phyloP scores from a whole-genome alignment of 352 stramenopile species.

The Pythium aquatile region DNA sequence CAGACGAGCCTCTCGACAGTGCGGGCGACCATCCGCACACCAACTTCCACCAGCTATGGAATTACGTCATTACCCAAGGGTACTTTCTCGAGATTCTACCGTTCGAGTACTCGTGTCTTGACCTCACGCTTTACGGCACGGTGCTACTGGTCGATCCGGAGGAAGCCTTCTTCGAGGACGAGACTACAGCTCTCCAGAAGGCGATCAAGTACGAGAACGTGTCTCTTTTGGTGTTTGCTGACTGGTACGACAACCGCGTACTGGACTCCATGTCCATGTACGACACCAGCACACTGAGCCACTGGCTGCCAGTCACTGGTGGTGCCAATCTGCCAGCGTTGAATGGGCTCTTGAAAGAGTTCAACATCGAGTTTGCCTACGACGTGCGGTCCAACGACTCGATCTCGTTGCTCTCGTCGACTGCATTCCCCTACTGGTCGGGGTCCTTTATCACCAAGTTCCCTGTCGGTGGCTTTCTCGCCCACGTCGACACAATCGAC shows the following conservation, averaged over 20 bases:
- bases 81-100: slow-evolving; percentile 83
- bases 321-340: slow-evolving; percentile 76
- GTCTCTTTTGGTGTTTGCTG: slow-evolving; percentile 71
- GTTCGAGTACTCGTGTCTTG: slow-evolving; percentile 76
- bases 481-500: slow-evolving; percentile 52
- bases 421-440: slow-evolving; percentile 58
- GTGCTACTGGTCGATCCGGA: slow-evolving; percentile 83
- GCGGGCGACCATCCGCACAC: slow-evolving; percentile 83
- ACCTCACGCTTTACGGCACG: slow-evolving; percentile 65
- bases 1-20: slow-evolving; percentile 64
- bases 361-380: slow-evolving; percentile 66
- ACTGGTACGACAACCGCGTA: slow-evolving; percentile 73
- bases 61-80: slow-evolving; percentile 54
- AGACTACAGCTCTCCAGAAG: slow-evolving; percentile 51
- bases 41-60: slow-evolving; percentile 86
- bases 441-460: slow-evolving; percentile 67
- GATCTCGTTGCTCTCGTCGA: slow-evolving; percentile 43
- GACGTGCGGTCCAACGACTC: slow-evolving; percentile 50
- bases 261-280: slow-evolving; percentile 70
- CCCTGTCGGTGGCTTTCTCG: slow-evolving; percentile 60
- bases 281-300: slow-evolving; percentile 79
- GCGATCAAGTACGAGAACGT: slow-evolving; percentile 71
- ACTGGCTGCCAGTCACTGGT: slow-evolving; percentile 77
- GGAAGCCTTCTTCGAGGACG: slow-evolving; percentile 70
- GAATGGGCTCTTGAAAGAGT: slow-evolving; percentile 60